These are phyloP conservation scores for Aspergillus spinulosporus DNA, from an alignment of 2,329 filamentous ascomycete genomes.

Conservation along the genomic window DNA sequence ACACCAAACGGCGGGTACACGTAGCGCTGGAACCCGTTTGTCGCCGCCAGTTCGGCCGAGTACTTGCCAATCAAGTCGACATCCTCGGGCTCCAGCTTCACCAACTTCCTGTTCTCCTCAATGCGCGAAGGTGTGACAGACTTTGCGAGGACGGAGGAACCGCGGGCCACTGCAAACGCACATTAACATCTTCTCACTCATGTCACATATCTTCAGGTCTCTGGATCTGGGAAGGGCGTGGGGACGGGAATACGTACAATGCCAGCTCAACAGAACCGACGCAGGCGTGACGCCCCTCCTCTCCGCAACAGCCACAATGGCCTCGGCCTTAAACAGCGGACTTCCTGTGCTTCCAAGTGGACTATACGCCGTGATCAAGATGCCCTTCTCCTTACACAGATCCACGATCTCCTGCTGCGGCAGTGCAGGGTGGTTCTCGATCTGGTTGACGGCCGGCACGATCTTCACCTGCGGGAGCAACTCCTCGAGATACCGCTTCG, in stretches of 20 bases:
- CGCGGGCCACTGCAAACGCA: slow-evolving; percentile 34
- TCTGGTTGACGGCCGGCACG: slow-evolving; percentile 72
- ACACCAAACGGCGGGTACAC: slow-evolving; percentile 70
- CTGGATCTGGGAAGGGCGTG: no score
- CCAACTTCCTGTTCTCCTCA: slow-evolving; percentile 41
- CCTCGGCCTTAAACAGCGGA: slow-evolving; percentile 44
- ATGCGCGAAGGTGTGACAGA: slow-evolving; percentile 45
- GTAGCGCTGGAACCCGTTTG: slow-evolving; percentile 47
- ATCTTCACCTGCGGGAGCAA: slow-evolving; percentile 60
- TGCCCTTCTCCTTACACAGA: slow-evolving; percentile 52
- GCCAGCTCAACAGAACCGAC: slow-evolving; percentile 46
- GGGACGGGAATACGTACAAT: slow-evolving; percentile 41
- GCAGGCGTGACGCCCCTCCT: slow-evolving; percentile 42
- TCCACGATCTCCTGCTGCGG: slow-evolving; percentile 56
- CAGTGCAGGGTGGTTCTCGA: slow-evolving; percentile 75
- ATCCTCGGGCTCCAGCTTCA: slow-evolving; percentile 41
- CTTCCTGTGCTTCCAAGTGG: slow-evolving; percentile 46
- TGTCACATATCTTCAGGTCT: no score
- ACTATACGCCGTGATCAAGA: slow-evolving; percentile 56
- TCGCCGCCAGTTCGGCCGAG: slow-evolving; percentile 35
- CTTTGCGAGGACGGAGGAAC: slow-evolving; percentile 45
- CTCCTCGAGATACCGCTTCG: slow-evolving; percentile 54
- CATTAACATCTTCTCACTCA: neutral
- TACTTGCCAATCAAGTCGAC: slow-evolving; percentile 41
- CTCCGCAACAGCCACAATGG: slow-evolving; percentile 44